Evolutionary conservation across 139 green algal genomes (phyloP).

Genomic region (Penium margaritaceum): DNA sequence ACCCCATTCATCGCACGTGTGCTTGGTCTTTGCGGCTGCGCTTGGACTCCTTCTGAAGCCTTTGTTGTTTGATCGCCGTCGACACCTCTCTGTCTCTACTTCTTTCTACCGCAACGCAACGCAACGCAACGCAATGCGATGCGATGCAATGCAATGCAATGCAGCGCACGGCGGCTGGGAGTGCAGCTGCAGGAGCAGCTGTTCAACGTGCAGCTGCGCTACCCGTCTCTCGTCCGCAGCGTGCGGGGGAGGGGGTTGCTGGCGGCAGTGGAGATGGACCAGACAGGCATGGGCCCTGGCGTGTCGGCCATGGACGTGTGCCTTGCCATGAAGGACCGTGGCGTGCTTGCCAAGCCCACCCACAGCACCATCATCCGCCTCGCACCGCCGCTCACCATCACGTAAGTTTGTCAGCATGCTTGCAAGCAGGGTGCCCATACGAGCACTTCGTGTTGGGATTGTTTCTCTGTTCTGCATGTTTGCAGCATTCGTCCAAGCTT

Average conservation of each 20-base stretch:
- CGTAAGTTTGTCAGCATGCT: too few relatives aligned
- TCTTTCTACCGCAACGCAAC: too few relatives aligned
- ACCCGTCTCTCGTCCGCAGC: slow-evolving; percentile 15
- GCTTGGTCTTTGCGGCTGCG: too few relatives aligned
- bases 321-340: slow-evolving; percentile 66
- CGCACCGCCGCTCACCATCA: slow-evolving; percentile 51
- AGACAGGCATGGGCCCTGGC: slow-evolving; percentile 13
- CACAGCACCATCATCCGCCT: slow-evolving; percentile 82
- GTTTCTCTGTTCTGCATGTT: neutral
- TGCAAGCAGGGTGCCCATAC: too few relatives aligned
- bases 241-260: slow-evolving; percentile 43
- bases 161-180: slow-evolving; percentile 16
- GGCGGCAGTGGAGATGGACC: slow-evolving; percentile 39
- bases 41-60: too few relatives aligned
- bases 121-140: too few relatives aligned
- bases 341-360: slow-evolving; percentile 82
- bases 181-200: slow-evolving; percentile 37
- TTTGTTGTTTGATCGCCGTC: too few relatives aligned
- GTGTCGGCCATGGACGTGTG: slow-evolving; percentile 79
- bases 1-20: too few relatives aligned
- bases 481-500: too few relatives aligned
- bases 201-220: slow-evolving; percentile 3
- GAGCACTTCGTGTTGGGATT: too few relatives aligned
- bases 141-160: too few relatives aligned
- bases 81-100: too few relatives aligned